These are phyloP conservation scores for Haplosporangium sp. DNA, from an alignment of 371 early-diverging fungal species.

Conservation along the genomic window DNA sequence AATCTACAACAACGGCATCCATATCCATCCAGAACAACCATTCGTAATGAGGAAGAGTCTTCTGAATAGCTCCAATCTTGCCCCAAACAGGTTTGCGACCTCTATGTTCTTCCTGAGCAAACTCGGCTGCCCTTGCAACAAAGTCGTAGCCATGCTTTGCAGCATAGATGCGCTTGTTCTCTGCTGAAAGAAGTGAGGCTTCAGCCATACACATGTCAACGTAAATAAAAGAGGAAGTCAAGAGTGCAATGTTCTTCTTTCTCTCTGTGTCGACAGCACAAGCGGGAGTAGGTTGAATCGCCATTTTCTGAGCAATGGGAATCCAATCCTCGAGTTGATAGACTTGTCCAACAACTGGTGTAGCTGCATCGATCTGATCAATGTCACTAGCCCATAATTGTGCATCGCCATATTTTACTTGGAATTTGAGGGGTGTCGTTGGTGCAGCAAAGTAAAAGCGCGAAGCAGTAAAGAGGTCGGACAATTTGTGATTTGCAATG, in stretches of 20 bases:
- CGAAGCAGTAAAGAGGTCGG: conserved; percentile 44
- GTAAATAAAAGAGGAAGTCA: conserved; percentile 72
- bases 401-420: conserved; percentile 19
- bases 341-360: conserved; percentile 57
- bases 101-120: conserved; percentile 66
- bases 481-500: conserved; percentile 10
- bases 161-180: conserved; percentile 72
- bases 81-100: conserved; percentile 71
- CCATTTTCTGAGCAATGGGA: conserved; percentile 32
- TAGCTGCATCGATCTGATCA: conserved; percentile 30
- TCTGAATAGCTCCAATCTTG: conserved; percentile 72
- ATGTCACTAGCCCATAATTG: conserved; percentile 42
- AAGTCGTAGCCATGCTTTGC: conserved; percentile 68
- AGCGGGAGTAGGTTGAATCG: conserved; percentile 21
- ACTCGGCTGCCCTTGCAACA: conserved; percentile 70
- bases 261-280: conserved; percentile 28
- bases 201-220: conserved; percentile 71
- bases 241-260: conserved; percentile 58
- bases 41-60: conserved; percentile 72
- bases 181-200: conserved; percentile 62
- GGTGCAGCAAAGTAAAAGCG: conserved; percentile 48
- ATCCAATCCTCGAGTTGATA: conserved; percentile 51
- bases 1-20: conserved; percentile 72
- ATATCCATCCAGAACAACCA: conserved; percentile 80
- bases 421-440: conserved; percentile 19